Conservation (phyloP, 106 monocot species). For the Dendrobium huoshanense region DNA sequence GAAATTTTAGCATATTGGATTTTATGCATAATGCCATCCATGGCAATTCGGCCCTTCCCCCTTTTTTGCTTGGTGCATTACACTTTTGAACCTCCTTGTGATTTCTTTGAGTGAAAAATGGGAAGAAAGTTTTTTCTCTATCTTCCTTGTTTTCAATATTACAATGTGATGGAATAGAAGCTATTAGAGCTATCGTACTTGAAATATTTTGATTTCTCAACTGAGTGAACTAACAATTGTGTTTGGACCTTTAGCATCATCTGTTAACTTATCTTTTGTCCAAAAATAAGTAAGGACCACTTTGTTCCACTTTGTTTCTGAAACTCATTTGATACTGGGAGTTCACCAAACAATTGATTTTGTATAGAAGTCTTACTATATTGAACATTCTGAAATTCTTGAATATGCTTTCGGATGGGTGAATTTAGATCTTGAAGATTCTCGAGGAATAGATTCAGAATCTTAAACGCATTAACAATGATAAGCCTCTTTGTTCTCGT, state of each 20-base stretch:
- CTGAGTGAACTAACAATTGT: constrained; percentile 44
- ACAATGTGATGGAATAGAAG: constrained; percentile 12
- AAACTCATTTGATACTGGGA: background rate
- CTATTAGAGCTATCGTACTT: background rate
- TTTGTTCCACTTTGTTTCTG: constrained; percentile 17
- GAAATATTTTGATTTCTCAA: constrained; percentile 7
- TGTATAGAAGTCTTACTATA: background rate
- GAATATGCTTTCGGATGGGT: constrained; percentile 7
- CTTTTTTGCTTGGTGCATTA: constrained; percentile 26
- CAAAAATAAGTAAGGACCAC: constrained; percentile 12
- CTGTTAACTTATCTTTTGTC: constrained; percentile 15
- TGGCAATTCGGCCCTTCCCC: constrained; percentile 16
- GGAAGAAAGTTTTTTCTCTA: constrained; percentile 8
- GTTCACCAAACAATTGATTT: constrained; percentile 12
- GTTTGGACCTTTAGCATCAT: constrained; percentile 15
- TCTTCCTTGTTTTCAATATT: constrained; percentile 8
- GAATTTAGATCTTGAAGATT: constrained; percentile 34
- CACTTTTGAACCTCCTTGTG: constrained; percentile 32
- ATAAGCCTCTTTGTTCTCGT: background rate
- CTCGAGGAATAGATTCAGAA: constrained; percentile 16
- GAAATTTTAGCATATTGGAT: constrained; percentile 16
- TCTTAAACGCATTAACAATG: constrained; percentile 17
- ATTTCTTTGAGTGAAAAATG: constrained; percentile 47
- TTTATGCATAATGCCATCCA: constrained; percentile 34
- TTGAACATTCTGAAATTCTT: constrained; percentile 12